Evolutionary conservation across 108 stramenopile species (phyloP).

Genomic region (Cyclotella baltica): DNA sequence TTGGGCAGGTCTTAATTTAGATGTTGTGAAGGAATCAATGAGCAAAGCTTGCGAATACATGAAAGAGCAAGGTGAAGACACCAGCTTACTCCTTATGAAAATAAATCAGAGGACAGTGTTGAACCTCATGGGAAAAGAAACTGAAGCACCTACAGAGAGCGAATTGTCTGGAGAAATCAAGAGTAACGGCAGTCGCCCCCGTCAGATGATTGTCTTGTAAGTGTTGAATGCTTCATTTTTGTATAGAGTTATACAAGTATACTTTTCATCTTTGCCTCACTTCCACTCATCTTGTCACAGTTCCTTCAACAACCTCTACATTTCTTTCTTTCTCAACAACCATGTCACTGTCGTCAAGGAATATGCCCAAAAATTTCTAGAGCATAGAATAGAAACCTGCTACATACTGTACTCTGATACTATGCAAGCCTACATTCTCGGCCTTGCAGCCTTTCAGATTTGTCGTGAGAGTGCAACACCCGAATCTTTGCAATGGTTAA

Average conservation of each 20-base stretch:
- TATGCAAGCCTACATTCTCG: neutral
- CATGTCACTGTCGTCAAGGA: neutral
- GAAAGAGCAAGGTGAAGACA: neutral
- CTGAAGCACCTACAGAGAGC: neutral
- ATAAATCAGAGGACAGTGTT: neutral
- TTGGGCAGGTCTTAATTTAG: conserved; percentile 22
- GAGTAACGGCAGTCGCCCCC: neutral
- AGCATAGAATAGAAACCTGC: neutral
- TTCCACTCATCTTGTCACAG: neutral
- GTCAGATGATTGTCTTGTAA: neutral
- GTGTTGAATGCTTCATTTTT: neutral
- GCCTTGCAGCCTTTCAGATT: conserved; percentile 24
- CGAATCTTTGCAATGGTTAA: neutral
- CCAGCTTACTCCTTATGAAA: neutral
- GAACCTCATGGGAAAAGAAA: neutral
- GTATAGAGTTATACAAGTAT: neutral
- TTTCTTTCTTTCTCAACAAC: neutral
- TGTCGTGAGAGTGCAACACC: neutral
- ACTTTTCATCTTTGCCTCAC: neutral
- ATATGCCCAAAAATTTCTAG: conserved; percentile 1
- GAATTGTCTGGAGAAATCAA: neutral
- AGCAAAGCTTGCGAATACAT: neutral
- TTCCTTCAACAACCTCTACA: conserved; percentile 9
- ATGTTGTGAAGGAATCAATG: neutral
- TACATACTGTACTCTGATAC: neutral